Percentiles rank a stretch among this genome's conserved stretches.
phyloP scores from a whole-genome alignment of 768 basidiomycete species.

The Leccinum boreale region DNA sequence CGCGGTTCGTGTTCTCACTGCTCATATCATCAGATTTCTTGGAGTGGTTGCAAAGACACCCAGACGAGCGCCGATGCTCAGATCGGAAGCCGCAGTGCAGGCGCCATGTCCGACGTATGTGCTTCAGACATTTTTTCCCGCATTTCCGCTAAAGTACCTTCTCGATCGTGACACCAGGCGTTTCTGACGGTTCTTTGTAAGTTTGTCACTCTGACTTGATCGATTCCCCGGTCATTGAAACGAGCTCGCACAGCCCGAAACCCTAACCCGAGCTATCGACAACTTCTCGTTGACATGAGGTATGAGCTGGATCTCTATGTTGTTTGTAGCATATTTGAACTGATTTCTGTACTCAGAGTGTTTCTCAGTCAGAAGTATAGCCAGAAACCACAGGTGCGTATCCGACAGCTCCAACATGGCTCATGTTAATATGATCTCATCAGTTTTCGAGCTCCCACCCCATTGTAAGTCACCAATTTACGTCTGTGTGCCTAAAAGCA shows the following conservation, averaged over 20 bases:
- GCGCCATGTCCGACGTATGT: slow-evolving; percentile 78
- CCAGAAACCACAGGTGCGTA: slow-evolving; percentile 52
- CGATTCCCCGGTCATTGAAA: not conserved
- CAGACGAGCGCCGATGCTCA: slow-evolving; percentile 80
- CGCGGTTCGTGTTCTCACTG: not conserved
- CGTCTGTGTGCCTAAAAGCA: not conserved
- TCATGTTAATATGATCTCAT: slow-evolving; percentile 6
- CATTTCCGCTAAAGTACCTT: not conserved
- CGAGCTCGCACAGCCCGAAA: slow-evolving; percentile 35
- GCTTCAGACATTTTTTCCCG: not conserved
- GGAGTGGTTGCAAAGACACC: slow-evolving; percentile 77
- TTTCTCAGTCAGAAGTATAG: slow-evolving; percentile 46
- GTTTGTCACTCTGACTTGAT: slow-evolving; percentile 7
- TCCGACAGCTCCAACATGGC: not conserved
- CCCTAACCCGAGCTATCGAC: slow-evolving; percentile 49
- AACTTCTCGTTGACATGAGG: slow-evolving; percentile 46
- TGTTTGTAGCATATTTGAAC: not conserved
- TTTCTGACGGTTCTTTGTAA: slow-evolving; percentile 56
- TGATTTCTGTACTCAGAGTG: slow-evolving; percentile 21
- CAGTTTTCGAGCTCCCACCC: slow-evolving; percentile 43
- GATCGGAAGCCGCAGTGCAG: slow-evolving; percentile 63
- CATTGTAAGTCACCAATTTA: slow-evolving; percentile 33
- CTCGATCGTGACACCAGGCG: slow-evolving; percentile 34
- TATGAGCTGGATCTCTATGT: slow-evolving; percentile 15
- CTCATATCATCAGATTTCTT: slow-evolving; percentile 57